Evolutionary conservation across 1,139 yeast species (phyloP), one percentile per base, ranked within the genome.

Genomic region (Pichia sp.): DNA sequence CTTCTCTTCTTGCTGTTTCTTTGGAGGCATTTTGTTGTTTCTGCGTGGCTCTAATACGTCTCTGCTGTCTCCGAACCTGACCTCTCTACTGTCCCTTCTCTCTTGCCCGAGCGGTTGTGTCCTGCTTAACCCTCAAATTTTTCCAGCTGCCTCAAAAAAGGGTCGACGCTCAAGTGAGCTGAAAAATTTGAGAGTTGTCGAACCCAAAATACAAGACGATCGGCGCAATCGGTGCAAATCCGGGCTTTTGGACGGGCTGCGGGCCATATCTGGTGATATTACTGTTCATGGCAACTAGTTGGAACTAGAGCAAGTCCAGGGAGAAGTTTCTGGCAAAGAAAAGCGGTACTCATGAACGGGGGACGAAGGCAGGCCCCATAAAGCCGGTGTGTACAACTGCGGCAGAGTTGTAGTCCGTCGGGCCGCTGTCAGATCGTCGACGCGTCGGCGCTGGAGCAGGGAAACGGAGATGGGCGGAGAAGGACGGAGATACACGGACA

Each of bases 1-100:
- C 74, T 89, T 87, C 73, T 90, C 97, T 74, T 83, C 90, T 62
- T 77, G 89, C 76, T 84, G 87, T 81, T 90, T 89, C 81, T 97
- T 97, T 70, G 97, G 95, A 67, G 97, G 95, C 97, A 90, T 90
- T 26, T 19, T 34, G 29, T 5, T 26, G 29, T 26, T 26, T 26
- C 29, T 26, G 29, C 29, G 29, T 26, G 5, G 29, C 29, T 26
- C 29, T 26, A 26, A 5, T 26, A 26, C 29, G 29, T 26, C 29
- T 26, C 29, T 26, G 7, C 29, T 26, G 29, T 26, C 7, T 26
- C 7, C 29, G 29, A 5, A 26, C 5, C 29, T 26, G 29, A 26
- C 7, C 16, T 16, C 19, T 38, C 16, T 13, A 5, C 16, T 7
- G 16, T n/a, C 41, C 15, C 41, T 4, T 7, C 8, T 16, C 6